Evolutionary conservation across 2,329 filamentous ascomycete genomes (phyloP), one percentile per base, ranked within the genome.

Genomic region (Xylaria polymorpha): DNA sequence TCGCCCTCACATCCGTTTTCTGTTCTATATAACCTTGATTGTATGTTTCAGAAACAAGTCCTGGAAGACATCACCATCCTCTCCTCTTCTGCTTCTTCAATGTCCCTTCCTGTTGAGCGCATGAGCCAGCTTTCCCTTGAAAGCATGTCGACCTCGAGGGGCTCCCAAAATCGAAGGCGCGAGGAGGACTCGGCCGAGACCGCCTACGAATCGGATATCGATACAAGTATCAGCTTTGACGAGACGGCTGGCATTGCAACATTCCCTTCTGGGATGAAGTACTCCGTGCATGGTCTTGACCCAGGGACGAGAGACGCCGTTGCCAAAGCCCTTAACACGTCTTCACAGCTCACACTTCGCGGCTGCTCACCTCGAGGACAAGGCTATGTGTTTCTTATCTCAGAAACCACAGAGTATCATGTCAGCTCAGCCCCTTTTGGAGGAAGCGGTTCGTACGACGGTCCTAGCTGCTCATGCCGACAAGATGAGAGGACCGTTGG

Each of bases 361-460:
- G 82, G 82, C 64, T 88, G 86, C 67, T 82, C 83, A 25, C 80
- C 82, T 48, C 80, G 83, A 51, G 81, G 83, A 29, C 74, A 84
- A 68, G 84, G 85, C 22, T 87, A 86, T 66, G 84, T 86, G 57
- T 88, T 88, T 68, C 83, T 87, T 73, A 83, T 89, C 79, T 85
- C 85, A 4, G 87, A 88, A 75, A 78, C 84, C 2, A 84, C 85
- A 32, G 85, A 85, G 15, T 83, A 84, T 12, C 85, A 84, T 20
- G 81, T 88, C 50, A 82, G 85, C 25, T 29, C 25, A 48, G 85
- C 87, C 37, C 83, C 83, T 1, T 79, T 81, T 1, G 75, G 80
- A 0, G 75, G 80, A 0, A 76, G 76, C 37, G 82, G 82, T 69
- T 80, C 75, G 41, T 81, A 80, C 57, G 78, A 83, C 1, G 74